A percentile compares a stretch with the other conserved stretches of the same genome.
phyloP scores from a whole-genome alignment of 2,329 filamentous ascomycete genomes.

The Dothideomycetes sp. region DNA sequence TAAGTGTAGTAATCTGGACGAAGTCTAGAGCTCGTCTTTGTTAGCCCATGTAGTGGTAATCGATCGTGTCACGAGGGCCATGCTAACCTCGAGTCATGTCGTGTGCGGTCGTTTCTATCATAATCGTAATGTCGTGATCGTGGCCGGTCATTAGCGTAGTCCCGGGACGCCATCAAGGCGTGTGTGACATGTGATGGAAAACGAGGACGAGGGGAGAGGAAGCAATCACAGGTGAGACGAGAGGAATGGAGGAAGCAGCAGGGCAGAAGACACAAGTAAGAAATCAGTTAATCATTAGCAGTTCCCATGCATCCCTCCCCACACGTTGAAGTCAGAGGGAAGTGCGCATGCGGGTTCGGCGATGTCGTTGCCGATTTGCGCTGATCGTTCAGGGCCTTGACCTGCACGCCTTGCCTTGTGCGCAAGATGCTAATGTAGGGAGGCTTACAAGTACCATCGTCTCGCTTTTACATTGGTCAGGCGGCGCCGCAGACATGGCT shows the following conservation, averaged over 20 bases:
- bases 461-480: background rate
- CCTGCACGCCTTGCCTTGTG: background rate
- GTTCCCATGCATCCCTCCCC: constrained; percentile 7
- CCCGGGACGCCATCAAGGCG: constrained; percentile 14
- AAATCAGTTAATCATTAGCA: constrained; percentile 1
- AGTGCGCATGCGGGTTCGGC: background rate
- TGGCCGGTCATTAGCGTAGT: constrained; percentile 12
- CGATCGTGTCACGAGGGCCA: constrained; percentile 10
- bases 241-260: background rate
- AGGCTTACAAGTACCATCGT: background rate
- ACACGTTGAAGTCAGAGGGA: constrained; percentile 3
- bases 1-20: constrained; percentile 15
- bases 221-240: background rate
- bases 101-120: constrained; percentile 9
- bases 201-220: background rate
- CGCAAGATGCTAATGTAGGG: background rate
- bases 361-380: background rate
- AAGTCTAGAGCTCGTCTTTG: constrained; percentile 12
- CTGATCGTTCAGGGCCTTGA: background rate
- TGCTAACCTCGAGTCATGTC: constrained; percentile 12
- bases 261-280: background rate
- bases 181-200: background rate
- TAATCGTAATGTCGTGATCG: constrained; percentile 7
- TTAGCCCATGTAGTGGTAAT: constrained; percentile 13
- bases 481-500: background rate